Evolutionary conservation across 805 yeast species (phyloP), one percentile per base, ranked within the genome.

Genomic region (Candida silvicultrix): DNA sequence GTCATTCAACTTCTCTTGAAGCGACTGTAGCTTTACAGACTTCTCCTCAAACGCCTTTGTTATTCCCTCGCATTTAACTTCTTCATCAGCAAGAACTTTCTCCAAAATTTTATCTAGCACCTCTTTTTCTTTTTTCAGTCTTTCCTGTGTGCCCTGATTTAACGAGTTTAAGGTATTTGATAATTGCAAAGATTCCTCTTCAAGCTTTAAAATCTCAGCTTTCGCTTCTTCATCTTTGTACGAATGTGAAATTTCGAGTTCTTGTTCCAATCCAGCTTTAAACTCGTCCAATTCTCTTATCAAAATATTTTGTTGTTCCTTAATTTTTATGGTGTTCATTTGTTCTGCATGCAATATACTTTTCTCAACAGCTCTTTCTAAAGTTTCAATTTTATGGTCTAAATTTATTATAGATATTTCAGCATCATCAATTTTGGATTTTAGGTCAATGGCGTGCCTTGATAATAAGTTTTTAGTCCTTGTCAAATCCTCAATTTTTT

Each of bases 261-360:
- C 70, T 21, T 62, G 32, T 18, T 50, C 48, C 25, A 49, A 31
- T 35, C 35, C 23, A 9, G 28, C 50, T n/a, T 62, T 58, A 34
- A 70, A 49, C 42, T 70, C 69, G 49, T 63, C 66, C 49, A 67
- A 37, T 64, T 65, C 42, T 55, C 59, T 34, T 51, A 55, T 16
- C 60, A 54, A 31, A 54, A 52, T 19, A 35, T 63, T 59, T 22
- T 60, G 53, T 38, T 57, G 55, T 34, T 70, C 70, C 43, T 63
- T 56, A 3, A 71, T 10, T 20, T 49, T 42, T 16, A 56, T 19
- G 2, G 47, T 43, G 14, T 40, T 32, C 53, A 51, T 42, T 31
- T 50, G 50, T 25, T 52, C 54, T 21, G 52, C 46, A 32, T 52
- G 51, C 7, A 39, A 31, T 20, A 32, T 46, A 9, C 44, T 41